These are phyloP conservation scores for Grifola frondosa DNA, from an alignment of 1,284 basidiomycete genomes.

Conservation along the genomic window DNA sequence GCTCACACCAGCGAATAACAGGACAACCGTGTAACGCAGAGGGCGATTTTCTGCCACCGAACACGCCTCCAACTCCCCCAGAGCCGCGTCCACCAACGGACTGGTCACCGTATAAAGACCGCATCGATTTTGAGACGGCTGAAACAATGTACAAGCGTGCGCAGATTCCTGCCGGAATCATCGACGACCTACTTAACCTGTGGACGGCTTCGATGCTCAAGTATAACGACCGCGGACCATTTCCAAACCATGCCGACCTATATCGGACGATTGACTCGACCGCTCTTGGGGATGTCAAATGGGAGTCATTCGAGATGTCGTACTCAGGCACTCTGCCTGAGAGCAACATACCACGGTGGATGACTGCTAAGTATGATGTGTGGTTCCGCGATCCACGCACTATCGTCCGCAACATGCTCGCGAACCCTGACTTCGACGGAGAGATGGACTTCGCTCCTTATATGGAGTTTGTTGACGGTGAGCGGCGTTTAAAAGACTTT, in stretches of 20 bases:
- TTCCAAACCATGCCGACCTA: neutral
- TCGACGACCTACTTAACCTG: neutral
- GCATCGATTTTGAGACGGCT: too few relatives aligned
- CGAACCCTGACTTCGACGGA: slow-evolving; percentile 5
- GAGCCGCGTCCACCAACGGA: too few relatives aligned
- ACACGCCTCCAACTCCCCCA: too few relatives aligned
- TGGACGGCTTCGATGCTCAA: neutral
- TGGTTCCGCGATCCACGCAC: slow-evolving; percentile 2
- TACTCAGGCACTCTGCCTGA: neutral
- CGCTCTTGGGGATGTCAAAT: neutral
- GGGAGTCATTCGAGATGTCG: neutral
- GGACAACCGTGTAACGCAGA: too few relatives aligned
- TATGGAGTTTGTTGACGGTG: neutral
- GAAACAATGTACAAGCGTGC: neutral
- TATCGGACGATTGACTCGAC: neutral
- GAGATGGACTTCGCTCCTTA: slow-evolving; percentile 1
- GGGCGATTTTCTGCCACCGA: too few relatives aligned
- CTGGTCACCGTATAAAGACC: too few relatives aligned
- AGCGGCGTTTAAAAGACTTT: slow-evolving; percentile 10
- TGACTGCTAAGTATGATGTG: neutral
- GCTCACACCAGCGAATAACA: too few relatives aligned
- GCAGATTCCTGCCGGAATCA: neutral
- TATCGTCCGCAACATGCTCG: neutral
- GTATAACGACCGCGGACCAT: neutral
- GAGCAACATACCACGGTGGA: neutral